Evolutionary conservation across 768 basidiomycete species (phyloP), one percentile per base, ranked within the genome.

Genomic region (Dacryopinax spathularia): DNA sequence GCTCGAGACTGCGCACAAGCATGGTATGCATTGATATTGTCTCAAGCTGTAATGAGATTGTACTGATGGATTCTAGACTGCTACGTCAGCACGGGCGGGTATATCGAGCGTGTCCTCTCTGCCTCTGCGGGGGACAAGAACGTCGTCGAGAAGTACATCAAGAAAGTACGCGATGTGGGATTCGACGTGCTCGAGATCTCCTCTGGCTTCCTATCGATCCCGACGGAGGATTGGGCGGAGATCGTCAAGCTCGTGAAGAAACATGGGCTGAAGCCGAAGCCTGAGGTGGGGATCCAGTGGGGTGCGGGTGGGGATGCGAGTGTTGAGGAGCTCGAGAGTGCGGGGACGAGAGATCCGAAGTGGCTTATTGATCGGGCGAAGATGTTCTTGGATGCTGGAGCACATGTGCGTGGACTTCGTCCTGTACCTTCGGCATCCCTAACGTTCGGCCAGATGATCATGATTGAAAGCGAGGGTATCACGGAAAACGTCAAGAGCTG

Each of bases 381-480:
- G 15, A 71, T 67, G 5, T 76, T 79, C 62, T 62, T 79, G 4
- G 71, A 79, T n/a, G 76, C 76, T 0, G 77, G 77, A 4, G 75
- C 77, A 16, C 22, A 35, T 43, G 27, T 56, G 48, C 22, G 60
- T 25, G 33, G n/a, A n/a, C n/a, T n/a, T n/a, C n/a, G n/a, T n/a
- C n/a, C n/a, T n/a, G n/a, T n/a, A n/a, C n/a, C n/a, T n/a, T n/a
- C n/a, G n/a, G n/a, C n/a, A n/a, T n/a, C n/a, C n/a, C n/a, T n/a
- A n/a, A n/a, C n/a, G n/a, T n/a, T n/a, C n/a, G n/a, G n/a, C n/a
- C n/a, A 79, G 70, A 77, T 77, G 71, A 74, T 78, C 44, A 76
- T 77, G 77, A 80, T 78, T 59, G 78, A 80, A 66, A 77, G 75
- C 63, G 78, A 77, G 64, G 77, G 78, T 13, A 79, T 79, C 66